Base-by-base conservation (phyloP, 352 stramenopile species). In the Globisporangium middletonii region DNA sequence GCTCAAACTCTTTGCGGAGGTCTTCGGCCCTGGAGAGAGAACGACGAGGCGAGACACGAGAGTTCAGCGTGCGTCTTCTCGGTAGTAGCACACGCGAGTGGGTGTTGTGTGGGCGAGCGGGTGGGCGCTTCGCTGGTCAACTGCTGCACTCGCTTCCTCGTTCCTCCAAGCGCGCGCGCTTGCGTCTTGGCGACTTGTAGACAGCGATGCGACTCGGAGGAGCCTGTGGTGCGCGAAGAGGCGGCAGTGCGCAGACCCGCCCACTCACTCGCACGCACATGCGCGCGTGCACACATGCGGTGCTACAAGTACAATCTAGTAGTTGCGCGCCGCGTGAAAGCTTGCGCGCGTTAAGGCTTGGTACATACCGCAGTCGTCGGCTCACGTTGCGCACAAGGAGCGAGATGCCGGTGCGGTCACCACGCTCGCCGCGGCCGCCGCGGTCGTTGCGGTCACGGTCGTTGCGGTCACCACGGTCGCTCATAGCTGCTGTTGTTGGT, bases 351-450 rank as follows among this genome's bases (percentile, higher is more conserved):
- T 28, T 33, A 2, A 47, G 37, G 28, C 42, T 42, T 15, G 26
- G 18, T 37, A 69, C 69, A 55, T 67, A 93, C 83, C 81, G 70
- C 65, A 97, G 79, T 30, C 90, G 83, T 48, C 84, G 85, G 64
- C 88, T 95, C 54, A 98, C 76, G 68, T 98, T 98, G 62, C 94
- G 86, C 50, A 98, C 88, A 26, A 98, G 71, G 38, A 98, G 77
- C 60, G 87, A 97, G 45, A 98, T 94, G 44, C 92, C 92, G 59
- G 89, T 61, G 38, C 76, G 74, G 47, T 84, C 74, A 55, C 72
- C 66, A 57, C 69, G 68, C 18, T 52, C 50, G 18, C 37, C 30
- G 41, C 55, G 59, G 16, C 42, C 55, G 9, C 56, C 43, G n/a
- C n/a, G 28, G 27, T 45, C 56, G 18, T 30, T 8, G 33, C 57